Base-by-base conservation (phyloP, 495 filamentous ascomycete genomes). In the Hyphodiscus hymeniophilus region DNA sequence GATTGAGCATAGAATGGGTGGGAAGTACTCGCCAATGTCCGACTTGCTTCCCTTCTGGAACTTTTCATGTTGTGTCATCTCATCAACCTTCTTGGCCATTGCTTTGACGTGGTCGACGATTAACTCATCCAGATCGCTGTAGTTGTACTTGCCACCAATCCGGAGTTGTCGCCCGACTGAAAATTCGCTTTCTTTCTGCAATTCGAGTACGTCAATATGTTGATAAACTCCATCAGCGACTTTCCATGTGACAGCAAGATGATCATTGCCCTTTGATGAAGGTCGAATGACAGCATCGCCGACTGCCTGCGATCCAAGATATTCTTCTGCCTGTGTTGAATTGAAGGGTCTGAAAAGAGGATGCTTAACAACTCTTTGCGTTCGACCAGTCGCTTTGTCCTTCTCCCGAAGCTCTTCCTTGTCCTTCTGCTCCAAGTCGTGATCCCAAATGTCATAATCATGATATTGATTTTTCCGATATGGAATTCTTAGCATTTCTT, bases 221-320 rank as follows among this genome's bases (percentile, higher is more conserved):
- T 98, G 91, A 58, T 87, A 97, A 30, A 96, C 79, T 47, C 84
- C 84, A 55, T 97, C 87, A 0, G 86, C 78, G n/a, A 98, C 88
- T 66, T 97, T 98, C 92, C 92, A 98, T 1, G 92, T 98, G 33
- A 98, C 77, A 3, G 91, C 89, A 40, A 98, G 76, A 66, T 98
- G 92, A 63, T 98, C 94, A 30, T 83, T 81, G 11, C 92, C 92
- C 53, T 89, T 92, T 18, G 89, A 95, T 1, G 87, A 94, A 11
- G 92, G 92, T 10, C 92, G 84, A 57, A 98, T 95, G 28, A 98
- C 86, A 40, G 92, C 85, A 56, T 97, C 94, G 18, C 92, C 92
- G 3, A 81, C 74, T 46, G 77, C 76, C 63, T 89, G 85, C 6
- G 86, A 84, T 17, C 87, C 87, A 7, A 98, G 70, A 64, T 84